Evolutionary conservation across 2,329 filamentous ascomycete genomes (phyloP).

Genomic region (Colletotrichum cordylinicola): DNA sequence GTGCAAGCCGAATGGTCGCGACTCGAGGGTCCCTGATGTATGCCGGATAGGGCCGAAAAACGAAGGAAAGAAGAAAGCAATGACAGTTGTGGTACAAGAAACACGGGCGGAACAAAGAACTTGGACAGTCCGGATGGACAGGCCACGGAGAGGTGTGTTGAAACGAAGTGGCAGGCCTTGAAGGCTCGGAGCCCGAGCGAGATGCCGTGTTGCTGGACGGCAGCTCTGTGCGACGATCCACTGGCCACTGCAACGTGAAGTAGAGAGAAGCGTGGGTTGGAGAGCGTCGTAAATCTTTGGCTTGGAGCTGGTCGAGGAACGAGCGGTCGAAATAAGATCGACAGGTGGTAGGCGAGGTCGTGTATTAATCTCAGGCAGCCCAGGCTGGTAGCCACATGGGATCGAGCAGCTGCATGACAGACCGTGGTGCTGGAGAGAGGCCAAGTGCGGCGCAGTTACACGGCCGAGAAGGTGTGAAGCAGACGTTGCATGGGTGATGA

Average conservation of each 20-base stretch:
- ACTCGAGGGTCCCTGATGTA: neutral
- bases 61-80: neutral
- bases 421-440: neutral
- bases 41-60: neutral
- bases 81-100: neutral
- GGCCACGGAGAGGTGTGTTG: neutral
- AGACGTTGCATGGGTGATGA: neutral
- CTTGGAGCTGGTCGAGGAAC: neutral
- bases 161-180: neutral
- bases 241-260: neutral
- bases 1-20: neutral
- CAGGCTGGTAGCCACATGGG: conserved; percentile 3
- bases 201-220: neutral
- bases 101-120: neutral
- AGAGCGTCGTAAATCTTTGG: neutral
- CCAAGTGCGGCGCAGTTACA: conserved; percentile 9
- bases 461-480: conserved; percentile 6
- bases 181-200: neutral
- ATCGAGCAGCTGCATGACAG: conserved; percentile 11
- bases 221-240: conserved; percentile 9
- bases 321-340: neutral
- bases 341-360: neutral
- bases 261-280: neutral
- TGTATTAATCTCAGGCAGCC: conserved; percentile 17
- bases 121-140: neutral